Evolutionary conservation across 75 land plant species (phyloP), one percentile per base, ranked within the genome.

Genomic region (Chamaecyparis obtusa): DNA sequence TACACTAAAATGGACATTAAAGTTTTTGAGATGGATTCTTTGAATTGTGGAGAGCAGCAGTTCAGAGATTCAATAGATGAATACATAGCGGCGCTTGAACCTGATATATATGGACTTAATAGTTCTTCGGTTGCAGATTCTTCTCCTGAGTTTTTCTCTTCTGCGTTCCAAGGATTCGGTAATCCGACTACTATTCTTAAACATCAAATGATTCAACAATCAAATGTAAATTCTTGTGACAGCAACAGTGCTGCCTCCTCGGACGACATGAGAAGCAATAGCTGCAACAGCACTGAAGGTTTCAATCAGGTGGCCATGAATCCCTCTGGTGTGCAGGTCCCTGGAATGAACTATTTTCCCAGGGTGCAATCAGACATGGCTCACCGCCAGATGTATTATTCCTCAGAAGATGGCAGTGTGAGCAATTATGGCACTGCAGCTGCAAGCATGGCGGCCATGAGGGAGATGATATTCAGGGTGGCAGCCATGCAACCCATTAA

Each of bases 401-500:
- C 36, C 1, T 74, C 76, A 11, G 76, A 74, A 33, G 76, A 74
- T 7, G 76, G 33, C 1, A 24, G 76, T 24, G 37, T 74, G 15
- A 74, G 33, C 76, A 74, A 74, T 74, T 74, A 74, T 14, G 15
- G 35, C 75, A 32, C 14, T 7, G 75, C 75, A 32, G 35, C 75
- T 3, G 75, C 75, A 11, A 74, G 83, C 32, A 90, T 90, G 94
- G 91, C 88, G 1, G 89, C 91, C 14, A 94, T 94, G 95, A 90
- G 95, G 80, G 95, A 94, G 87, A 94, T 93, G 91, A 93, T 94
- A 55, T 94, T 90, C 86, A 86, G 95, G 60, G 91, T 93, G 6
- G 95, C 95, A 27, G 95, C 93, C 8, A 91, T 93, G 93, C 93
- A 93, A 86, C 95, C 95, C 14, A 86, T 94, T 35, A 82, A 88